These are phyloP conservation scores for Arabis hirsuta DNA, from an alignment of 345 rosid genomes.

Conservation along the genomic window DNA sequence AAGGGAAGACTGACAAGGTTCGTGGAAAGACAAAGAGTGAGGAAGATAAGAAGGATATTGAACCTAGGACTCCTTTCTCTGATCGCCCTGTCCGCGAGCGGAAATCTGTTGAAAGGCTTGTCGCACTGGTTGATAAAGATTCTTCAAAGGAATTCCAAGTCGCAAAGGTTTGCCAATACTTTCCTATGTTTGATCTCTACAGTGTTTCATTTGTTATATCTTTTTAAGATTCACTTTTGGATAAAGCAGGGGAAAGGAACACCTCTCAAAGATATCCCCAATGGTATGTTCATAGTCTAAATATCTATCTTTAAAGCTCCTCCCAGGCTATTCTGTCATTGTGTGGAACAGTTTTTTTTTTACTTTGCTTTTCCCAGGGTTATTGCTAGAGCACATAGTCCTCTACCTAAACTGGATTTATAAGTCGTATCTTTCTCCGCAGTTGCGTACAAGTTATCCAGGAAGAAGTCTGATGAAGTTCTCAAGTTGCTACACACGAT, in stretches of 20 bases:
- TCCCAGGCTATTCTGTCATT: too few species aligned
- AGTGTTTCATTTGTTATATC: constrained; percentile 24
- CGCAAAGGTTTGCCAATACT: constrained; percentile 60
- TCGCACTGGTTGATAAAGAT: constrained; percentile 77
- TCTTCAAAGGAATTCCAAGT: constrained; percentile 67
- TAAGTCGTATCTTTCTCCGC: constrained; percentile 28
- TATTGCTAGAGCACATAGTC: constrained; percentile 9
- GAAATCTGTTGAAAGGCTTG: constrained; percentile 93
- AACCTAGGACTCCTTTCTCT: constrained; percentile 65
- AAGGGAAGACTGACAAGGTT: constrained; percentile 11
- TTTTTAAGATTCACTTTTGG: constrained; percentile 34
- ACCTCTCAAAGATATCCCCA: constrained; percentile 89
- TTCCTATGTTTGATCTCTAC: constrained; percentile 15
- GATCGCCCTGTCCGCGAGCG: constrained; percentile 95
- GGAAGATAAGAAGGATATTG: constrained; percentile 54
- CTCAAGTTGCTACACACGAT: constrained; percentile 73
- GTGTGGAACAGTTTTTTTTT: background rate
- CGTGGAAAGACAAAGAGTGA: constrained; percentile 46
- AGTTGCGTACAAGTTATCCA: constrained; percentile 85
- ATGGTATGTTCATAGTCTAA: constrained; percentile 54
- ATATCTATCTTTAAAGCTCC: background rate
- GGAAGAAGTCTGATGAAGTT: constrained; percentile 79
- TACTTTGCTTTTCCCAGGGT: constrained; percentile 15
- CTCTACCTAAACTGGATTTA: background rate
- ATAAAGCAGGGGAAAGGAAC: constrained; percentile 83